phyloP scores from a whole-genome alignment of 2,329 filamentous ascomycete genomes.

The Dendrostoma leiphaemia region DNA sequence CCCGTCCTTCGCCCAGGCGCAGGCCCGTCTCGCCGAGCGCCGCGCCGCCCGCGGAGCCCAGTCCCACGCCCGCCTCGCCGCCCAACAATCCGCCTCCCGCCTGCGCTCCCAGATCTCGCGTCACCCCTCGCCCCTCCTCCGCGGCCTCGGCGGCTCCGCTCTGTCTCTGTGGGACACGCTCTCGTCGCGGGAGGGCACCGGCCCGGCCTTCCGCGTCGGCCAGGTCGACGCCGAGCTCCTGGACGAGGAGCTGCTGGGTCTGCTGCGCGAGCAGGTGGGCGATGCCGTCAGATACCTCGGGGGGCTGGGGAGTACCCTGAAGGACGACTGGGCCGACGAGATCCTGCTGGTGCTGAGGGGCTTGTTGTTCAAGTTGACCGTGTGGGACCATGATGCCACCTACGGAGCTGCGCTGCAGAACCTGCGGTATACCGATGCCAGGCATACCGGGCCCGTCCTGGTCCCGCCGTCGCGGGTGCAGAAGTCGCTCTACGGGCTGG shows the following conservation, averaged over 20 bases:
- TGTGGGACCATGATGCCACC: conserved; percentile 95
- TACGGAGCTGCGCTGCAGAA: conserved; percentile 94
- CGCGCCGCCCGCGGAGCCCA: conserved; percentile 72
- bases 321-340: conserved; percentile 85
- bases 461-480: conserved; percentile 76
- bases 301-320: conserved; percentile 51
- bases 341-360: conserved; percentile 75
- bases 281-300: conserved; percentile 76
- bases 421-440: conserved; percentile 82
- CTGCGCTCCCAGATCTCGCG: conserved; percentile 46
- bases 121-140: conserved; percentile 52
- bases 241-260: conserved; percentile 85
- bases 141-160: conserved; percentile 55
- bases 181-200: conserved; percentile 72
- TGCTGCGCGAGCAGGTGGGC: conserved; percentile 81
- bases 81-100: conserved; percentile 37
- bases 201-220: conserved; percentile 86
- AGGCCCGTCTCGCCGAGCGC: conserved; percentile 80
- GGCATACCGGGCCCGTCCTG: conserved; percentile 60
- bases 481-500: conserved; percentile 77
- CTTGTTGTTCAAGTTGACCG: conserved; percentile 86
- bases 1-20: conserved; percentile 80
- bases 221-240: conserved; percentile 95
- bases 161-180: conserved; percentile 67
- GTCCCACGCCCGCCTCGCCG: conserved; percentile 53